Base-by-base conservation (phyloP, 139 green algal genomes). In the Spirogloea muscicola region DNA sequence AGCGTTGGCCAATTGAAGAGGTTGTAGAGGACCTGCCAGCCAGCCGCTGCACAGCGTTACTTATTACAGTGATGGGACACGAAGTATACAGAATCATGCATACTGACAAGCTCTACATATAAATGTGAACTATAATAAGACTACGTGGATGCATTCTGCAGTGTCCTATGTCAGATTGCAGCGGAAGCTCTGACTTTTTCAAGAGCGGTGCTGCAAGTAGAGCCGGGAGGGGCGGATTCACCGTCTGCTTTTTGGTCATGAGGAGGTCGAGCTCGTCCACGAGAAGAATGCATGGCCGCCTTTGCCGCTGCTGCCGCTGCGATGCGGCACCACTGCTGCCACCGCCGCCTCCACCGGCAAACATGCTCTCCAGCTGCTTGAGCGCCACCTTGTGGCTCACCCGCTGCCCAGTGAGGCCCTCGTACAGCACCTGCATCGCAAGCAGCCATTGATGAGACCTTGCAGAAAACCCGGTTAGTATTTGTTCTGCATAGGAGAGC, bases 251-350 rank as follows among this genome's bases (percentile, higher is more conserved):
- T 16, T 84, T 82, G 21, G 91, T 97, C 59, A 98, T 86, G 36
- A 98, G 88, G 58, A 94, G 83, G 84, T 99, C 94, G 62, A 98
- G 89, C 81, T 98, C 94, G 72, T 98, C 94, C 27, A 98, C 82
- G 29, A 99, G 74, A 36, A 99, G 27, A 1, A 95, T 78, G 1
- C 82, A 89, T 43, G 83, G 66, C 9, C 71, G 68, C n/a, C 2
- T 36, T 9, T 48, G 5, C 25, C 29, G 31, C 43, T n/a, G 31
- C 43, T n/a, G 31, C 43, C 27, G 13, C 27, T 4, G 6, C 34
- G 0, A 31, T 21, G 10, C 60, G 33, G 0, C 36, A 1, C 25
- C 59, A 40, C 6, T 18, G 0, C 59, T 16, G 0, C 65, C 57
- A 5, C 64, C 67, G 43, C 66, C 74, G 10, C 63, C 49, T 44